Percentiles rank a stretch among this genome's conserved stretches.
Conservation (phyloP, 2,329 filamentous ascomycete species). For the Colletotrichum tanaceti region DNA sequence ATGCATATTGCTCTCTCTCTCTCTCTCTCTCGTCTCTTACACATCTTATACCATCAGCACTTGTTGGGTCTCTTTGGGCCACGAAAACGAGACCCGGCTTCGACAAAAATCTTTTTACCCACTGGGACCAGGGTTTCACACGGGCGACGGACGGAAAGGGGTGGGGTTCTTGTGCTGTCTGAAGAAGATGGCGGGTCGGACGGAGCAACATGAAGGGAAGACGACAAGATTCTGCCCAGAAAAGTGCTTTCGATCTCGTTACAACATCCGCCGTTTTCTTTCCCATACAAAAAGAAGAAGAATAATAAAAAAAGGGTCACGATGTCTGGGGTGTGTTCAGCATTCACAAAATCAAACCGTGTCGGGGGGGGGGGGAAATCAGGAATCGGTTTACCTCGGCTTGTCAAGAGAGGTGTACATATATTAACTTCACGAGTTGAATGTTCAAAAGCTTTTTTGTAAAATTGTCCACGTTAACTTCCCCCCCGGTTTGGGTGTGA, state of each 20-base stretch:
- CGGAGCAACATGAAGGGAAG: slow-evolving; percentile 11
- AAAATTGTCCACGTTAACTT: not conserved
- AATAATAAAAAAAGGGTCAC: too few relatives aligned
- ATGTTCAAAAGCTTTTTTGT: slow-evolving; percentile 30
- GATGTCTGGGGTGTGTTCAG: slow-evolving; percentile 3
- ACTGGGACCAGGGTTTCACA: slow-evolving; percentile 33
- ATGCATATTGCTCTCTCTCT: slow-evolving; percentile 38
- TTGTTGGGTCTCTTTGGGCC: slow-evolving; percentile 24
- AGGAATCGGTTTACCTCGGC: slow-evolving; percentile 13
- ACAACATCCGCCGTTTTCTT: slow-evolving; percentile 11
- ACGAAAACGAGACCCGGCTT: slow-evolving; percentile 10
- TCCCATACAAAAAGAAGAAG: not conserved
- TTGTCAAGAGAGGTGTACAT: slow-evolving; percentile 30
- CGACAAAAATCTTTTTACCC: slow-evolving; percentile 16
- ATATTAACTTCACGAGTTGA: slow-evolving; percentile 26
- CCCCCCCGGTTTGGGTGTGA: too few relatives aligned
- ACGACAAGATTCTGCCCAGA: not conserved
- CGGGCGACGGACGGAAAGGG: slow-evolving; percentile 16
- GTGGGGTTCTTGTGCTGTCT: not conserved
- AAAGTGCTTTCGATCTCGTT: slow-evolving; percentile 19
- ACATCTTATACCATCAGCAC: slow-evolving; percentile 40
- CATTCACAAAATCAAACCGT: slow-evolving; percentile 12
- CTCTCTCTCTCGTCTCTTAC: not conserved
- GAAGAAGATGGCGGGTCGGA: slow-evolving; percentile 7
- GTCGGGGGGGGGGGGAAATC: slow-evolving; percentile 1